These are phyloP conservation scores for Globisporangium parvum DNA, from an alignment of 352 stramenopile species.

Conservation along the genomic window DNA sequence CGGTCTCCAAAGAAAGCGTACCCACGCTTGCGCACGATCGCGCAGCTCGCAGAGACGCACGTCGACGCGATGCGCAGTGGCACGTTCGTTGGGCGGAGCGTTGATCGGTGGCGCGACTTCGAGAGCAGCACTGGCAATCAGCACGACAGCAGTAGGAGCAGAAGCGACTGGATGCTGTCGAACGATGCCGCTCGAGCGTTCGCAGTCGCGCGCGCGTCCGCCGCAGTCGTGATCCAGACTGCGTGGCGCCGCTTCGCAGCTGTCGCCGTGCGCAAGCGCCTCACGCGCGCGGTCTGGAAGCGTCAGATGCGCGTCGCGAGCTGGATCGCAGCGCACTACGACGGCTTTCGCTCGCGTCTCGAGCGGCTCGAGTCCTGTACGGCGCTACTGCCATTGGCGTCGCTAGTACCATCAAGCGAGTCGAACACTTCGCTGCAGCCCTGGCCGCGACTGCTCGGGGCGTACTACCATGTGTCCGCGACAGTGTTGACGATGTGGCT, in stretches of 20 bases:
- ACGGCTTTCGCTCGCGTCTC: slow-evolving; percentile 5
- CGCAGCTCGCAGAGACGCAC: slow-evolving; percentile 31
- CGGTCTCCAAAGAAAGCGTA: slow-evolving; percentile 9
- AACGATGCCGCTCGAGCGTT: slow-evolving; percentile 17
- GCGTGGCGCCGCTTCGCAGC: slow-evolving; percentile 34
- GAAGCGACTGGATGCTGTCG: neutral
- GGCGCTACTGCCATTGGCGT: neutral
- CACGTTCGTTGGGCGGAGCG: slow-evolving; percentile 40
- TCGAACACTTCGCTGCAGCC: neutral
- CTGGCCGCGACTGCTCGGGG: slow-evolving; percentile 2
- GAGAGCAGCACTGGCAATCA: neutral
- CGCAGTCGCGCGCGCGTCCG: slow-evolving; percentile 22
- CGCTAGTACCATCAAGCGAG: too few relatives aligned
- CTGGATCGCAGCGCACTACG: slow-evolving; percentile 20
- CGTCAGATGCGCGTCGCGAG: slow-evolving; percentile 36
- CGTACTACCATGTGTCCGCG: slow-evolving; percentile 29
- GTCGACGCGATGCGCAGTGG: slow-evolving; percentile 30
- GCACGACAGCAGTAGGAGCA: neutral
- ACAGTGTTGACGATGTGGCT: slow-evolving; percentile 38
- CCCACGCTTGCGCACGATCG: slow-evolving; percentile 37
- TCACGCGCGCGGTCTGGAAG: slow-evolving; percentile 24
- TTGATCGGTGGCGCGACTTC: slow-evolving; percentile 31
- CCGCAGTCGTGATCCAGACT: slow-evolving; percentile 44
- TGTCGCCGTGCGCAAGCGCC: slow-evolving; percentile 15
- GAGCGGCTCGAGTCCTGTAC: slow-evolving; percentile 2